These are phyloP conservation scores for Astragalus membranaceus DNA, from an alignment of 306 rosid genomes.

Conservation along the genomic window DNA sequence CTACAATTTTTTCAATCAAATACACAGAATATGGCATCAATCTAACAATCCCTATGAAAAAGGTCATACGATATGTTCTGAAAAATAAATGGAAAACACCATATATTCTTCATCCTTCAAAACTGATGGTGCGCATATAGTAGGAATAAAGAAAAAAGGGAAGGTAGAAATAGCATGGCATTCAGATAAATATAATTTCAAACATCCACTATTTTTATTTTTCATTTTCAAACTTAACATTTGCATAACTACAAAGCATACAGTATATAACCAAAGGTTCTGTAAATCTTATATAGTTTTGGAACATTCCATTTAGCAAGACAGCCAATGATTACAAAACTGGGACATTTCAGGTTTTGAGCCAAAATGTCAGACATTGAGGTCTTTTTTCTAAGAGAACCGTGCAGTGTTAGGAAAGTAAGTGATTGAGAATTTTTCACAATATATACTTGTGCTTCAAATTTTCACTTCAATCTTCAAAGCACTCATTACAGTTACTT, in stretches of 20 bases:
- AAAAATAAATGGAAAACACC: conserved; percentile 1
- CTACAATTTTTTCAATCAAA: not conserved
- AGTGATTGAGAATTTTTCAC: not conserved
- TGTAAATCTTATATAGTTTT: not conserved
- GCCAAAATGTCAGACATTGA: not conserved
- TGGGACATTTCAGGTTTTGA: not conserved
- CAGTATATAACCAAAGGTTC: not conserved
- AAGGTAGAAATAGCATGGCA: not conserved
- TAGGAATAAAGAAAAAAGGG: not conserved
- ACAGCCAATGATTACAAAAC: not conserved
- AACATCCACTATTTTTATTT: not conserved
- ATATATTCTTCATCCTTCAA: not conserved
- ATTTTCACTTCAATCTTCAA: not conserved
- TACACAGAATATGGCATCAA: not conserved
- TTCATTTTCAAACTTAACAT: conserved; percentile 2
- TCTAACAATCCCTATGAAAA: not conserved
- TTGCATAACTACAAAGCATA: conserved; percentile 2
- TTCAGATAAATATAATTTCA: conserved; percentile 9
- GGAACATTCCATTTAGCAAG: conserved; percentile 1
- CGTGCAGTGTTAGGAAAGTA: not conserved
- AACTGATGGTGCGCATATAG: not conserved
- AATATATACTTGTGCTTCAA: not conserved
- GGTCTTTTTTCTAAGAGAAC: not conserved
- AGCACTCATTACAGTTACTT: not conserved
- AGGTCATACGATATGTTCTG: not conserved